phyloP scores from a whole-genome alignment of 225 moss, liverwort and hornwort species.

The Lunularia cruciata region DNA sequence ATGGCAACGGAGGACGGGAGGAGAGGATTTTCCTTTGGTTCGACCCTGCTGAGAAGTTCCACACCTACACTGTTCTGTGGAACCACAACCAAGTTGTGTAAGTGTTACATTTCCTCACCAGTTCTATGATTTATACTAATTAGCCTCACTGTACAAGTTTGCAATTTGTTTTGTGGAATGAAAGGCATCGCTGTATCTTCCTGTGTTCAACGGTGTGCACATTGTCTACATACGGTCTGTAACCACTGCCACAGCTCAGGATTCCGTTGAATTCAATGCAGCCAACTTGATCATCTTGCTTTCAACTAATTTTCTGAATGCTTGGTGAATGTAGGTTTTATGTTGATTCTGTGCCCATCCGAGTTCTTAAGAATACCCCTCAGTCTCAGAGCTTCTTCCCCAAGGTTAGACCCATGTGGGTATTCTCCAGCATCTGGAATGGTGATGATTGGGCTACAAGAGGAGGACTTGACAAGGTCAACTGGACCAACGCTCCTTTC shows the following conservation, averaged over 20 bases:
- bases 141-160: too few species aligned
- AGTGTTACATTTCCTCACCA: constrained; percentile 16
- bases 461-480: constrained; percentile 43
- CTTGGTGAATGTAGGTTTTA: constrained; percentile 36
- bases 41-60: constrained; percentile 45
- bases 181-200: too few species aligned
- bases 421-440: constrained; percentile 53
- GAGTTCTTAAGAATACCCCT: constrained; percentile 26
- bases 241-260: too few species aligned
- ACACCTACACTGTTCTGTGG: constrained; percentile 49
- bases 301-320: too few species aligned
- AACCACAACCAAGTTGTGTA: constrained; percentile 43
- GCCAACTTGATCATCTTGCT: too few species aligned
- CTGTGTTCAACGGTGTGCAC: too few species aligned
- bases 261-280: too few species aligned
- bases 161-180: too few species aligned
- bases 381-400: constrained; percentile 29
- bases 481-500: constrained; percentile 45
- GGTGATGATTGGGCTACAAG: constrained; percentile 55
- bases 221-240: too few species aligned
- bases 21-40: constrained; percentile 45
- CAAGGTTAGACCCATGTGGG: constrained; percentile 33
- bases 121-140: too few species aligned
- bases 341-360: constrained; percentile 47
- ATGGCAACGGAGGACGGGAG: constrained; percentile 45